Base-by-base conservation (phyloP, 768 basidiomycete genomes). In the Coprinopsis marcescibilis region DNA sequence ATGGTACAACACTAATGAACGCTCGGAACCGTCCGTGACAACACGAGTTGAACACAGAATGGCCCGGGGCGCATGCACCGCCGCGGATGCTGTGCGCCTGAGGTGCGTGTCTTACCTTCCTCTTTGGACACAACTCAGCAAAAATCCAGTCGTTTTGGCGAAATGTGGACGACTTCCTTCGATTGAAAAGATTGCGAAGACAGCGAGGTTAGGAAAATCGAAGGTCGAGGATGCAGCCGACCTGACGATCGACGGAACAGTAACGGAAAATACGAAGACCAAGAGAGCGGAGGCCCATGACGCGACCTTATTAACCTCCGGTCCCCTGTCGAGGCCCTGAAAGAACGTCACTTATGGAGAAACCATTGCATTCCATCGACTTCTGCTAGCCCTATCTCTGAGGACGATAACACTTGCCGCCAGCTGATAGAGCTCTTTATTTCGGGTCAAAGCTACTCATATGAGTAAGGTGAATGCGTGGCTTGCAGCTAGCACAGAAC, bases 211-310 rank as follows among this genome's bases (percentile, higher is more conserved):
- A 17, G 26, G 41, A 43, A 43, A 27, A 27, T 43, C 14, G 8
- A 30, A 30, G 27, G 7, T 43, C 41, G 41, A 29, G 14, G 24
- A 21, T 40, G 19, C 39, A 32, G n/a, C 30, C 25, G 23, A 24
- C 17, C 25, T 8, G 24, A 30, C 41, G 41, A 43, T 43, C 41
- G 41, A 43, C 41, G 41, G 41, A 43, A 43, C 17, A n/a, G 41
- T 27, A 30, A 17, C 41, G 41, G 41, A 43, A 30, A 43, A 43
- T 27, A 24, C n/a, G 27, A 17, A 17, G 17, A 10, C 17, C 35
- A 11, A 43, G 24, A n/a, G n/a, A n/a, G n/a, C n/a, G n/a, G n/a
- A n/a, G n/a, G n/a, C n/a, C n/a, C n/a, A n/a, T n/a, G n/a, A n/a
- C n/a, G n/a, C n/a, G n/a, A n/a, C n/a, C n/a, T n/a, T n/a, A n/a